Evolutionary conservation across 2,329 filamentous ascomycete genomes (phyloP).

Genomic region (Fusarium hostae): DNA sequence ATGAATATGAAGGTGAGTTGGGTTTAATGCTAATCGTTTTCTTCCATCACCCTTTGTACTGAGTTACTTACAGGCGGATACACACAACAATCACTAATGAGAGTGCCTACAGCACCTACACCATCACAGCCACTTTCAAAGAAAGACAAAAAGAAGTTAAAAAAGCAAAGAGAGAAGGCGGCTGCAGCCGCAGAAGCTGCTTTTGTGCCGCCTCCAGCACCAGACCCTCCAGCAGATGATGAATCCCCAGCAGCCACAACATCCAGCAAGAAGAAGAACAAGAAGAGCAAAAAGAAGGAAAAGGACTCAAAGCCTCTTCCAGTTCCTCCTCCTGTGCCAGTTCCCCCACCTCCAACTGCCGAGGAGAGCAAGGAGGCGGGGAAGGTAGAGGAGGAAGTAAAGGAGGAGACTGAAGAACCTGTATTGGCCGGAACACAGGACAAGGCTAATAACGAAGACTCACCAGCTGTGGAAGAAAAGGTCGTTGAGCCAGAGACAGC

Average conservation of each 20-base stretch:
- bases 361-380: constrained; percentile 31
- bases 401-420: constrained; percentile 27
- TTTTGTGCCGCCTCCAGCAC: constrained; percentile 11
- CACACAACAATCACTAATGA: constrained; percentile 18
- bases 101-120: constrained; percentile 14
- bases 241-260: constrained; percentile 11
- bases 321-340: constrained; percentile 3
- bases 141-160: constrained; percentile 38
- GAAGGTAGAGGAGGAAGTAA: constrained; percentile 29
- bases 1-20: constrained; percentile 35
- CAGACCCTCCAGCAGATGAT: constrained; percentile 26
- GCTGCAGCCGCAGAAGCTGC: constrained; percentile 10
- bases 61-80: constrained; percentile 21
- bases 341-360: constrained; percentile 3
- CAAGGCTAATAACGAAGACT: constrained; percentile 14
- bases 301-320: constrained; percentile 14
- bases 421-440: constrained; percentile 26
- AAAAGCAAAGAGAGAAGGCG: constrained; percentile 28
- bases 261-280: constrained; percentile 33
- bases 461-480: constrained; percentile 7
- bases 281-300: constrained; percentile 42
- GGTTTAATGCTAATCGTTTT: background rate
- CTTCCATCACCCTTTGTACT: background rate
- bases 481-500: constrained; percentile 12
- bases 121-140: constrained; percentile 20